phyloP scores from a whole-genome alignment of 345 rosid genomes.

The Syzygium oleosum region DNA sequence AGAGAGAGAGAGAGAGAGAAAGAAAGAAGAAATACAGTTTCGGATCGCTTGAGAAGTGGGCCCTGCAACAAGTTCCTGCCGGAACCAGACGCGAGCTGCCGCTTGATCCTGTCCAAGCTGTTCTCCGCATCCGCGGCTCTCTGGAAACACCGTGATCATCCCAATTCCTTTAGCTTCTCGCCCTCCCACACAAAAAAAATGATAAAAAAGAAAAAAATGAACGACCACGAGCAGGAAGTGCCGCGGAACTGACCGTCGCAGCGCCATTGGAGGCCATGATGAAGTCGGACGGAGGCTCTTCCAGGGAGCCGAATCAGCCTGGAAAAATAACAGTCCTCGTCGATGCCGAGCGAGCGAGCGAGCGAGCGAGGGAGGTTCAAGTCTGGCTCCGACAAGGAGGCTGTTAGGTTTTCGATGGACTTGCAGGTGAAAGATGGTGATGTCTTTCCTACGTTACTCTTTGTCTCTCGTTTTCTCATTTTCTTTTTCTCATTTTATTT shows the following conservation, averaged over 20 bases:
- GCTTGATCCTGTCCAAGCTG: constrained; percentile 95
- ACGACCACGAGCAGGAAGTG: neutral
- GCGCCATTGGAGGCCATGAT: constrained; percentile 84
- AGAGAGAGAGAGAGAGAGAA: neutral
- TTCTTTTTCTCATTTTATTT: neutral
- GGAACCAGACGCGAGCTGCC: constrained; percentile 92
- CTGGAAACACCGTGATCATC: constrained; percentile 23
- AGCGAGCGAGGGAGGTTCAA: neutral
- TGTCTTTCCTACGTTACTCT: neutral
- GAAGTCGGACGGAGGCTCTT: constrained; percentile 17
- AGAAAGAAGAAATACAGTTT: constrained; percentile 29
- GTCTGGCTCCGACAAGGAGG: neutral
- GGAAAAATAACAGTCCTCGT: neutral
- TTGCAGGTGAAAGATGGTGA: constrained; percentile 13
- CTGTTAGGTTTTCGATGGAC: constrained; percentile 5
- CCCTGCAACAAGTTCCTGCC: constrained; percentile 88
- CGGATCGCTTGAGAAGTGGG: constrained; percentile 97
- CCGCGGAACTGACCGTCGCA: constrained; percentile 46
- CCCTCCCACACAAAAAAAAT: neutral
- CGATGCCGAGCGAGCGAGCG: neutral
- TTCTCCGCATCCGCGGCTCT: constrained; percentile 48
- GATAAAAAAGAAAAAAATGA: neutral
- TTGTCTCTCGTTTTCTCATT: no score
- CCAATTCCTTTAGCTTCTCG: neutral
- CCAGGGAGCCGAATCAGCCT: constrained; percentile 2